phyloP scores from a whole-genome alignment of 2,329 filamentous ascomycete genomes.

The Drechslerella coelobrocha region DNA sequence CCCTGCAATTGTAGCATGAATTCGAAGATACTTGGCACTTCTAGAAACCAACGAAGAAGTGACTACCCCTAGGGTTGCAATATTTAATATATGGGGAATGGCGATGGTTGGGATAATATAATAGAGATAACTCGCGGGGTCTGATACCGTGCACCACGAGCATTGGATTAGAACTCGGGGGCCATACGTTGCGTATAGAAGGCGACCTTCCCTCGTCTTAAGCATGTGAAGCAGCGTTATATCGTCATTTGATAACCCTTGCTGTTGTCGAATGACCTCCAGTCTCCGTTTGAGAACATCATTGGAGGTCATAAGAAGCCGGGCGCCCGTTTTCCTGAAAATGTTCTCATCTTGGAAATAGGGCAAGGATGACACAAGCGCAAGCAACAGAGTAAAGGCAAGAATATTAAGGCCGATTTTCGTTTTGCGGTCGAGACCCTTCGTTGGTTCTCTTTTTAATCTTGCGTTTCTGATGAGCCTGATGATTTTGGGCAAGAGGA shows the following conservation, averaged over 20 bases:
- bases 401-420: conserved; percentile 69
- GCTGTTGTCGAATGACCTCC: conserved; percentile 63
- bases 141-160: conserved; percentile 79
- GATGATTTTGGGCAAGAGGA: conserved; percentile 72
- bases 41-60: conserved; percentile 72
- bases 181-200: conserved; percentile 84
- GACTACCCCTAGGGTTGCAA: conserved; percentile 72
- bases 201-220: conserved; percentile 72
- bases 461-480: conserved; percentile 67
- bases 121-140: conserved; percentile 74
- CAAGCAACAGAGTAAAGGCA: conserved; percentile 63
- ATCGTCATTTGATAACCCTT: conserved; percentile 64
- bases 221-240: conserved; percentile 72
- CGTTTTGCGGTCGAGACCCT: conserved; percentile 65
- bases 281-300: conserved; percentile 85
- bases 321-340: conserved; percentile 77
- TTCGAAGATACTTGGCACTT: conserved; percentile 73
- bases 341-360: conserved; percentile 78
- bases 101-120: conserved; percentile 79
- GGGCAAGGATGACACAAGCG: conserved; percentile 70
- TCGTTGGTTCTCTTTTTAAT: conserved; percentile 58
- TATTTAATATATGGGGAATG: conserved; percentile 79
- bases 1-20: conserved; percentile 70
- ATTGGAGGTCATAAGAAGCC: conserved; percentile 77
- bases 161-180: conserved; percentile 76